Evolutionary conservation across 768 basidiomycete genomes (phyloP).

Genomic region (Russula sp.): DNA sequence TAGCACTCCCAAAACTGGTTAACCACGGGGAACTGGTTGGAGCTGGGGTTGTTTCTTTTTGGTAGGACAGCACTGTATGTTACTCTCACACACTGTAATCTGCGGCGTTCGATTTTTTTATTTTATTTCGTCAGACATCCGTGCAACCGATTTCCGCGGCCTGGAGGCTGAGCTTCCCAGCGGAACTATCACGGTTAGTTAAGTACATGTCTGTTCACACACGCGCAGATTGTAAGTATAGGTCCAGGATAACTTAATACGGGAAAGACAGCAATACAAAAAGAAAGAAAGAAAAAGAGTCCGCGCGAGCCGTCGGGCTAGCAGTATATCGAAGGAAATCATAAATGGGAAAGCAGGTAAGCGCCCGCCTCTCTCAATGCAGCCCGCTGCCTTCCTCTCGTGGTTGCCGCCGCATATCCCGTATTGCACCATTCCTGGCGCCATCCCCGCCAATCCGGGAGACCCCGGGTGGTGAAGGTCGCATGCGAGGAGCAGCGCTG

Average conservation of each 20-base stretch:
- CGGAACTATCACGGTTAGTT: slow-evolving; percentile 10
- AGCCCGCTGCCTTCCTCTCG: slow-evolving; percentile 8
- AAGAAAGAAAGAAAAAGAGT: neutral
- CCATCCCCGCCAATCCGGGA: slow-evolving; percentile 11
- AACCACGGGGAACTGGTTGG: slow-evolving; percentile 3
- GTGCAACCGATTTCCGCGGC: slow-evolving; percentile 6
- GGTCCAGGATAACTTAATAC: slow-evolving; percentile 8
- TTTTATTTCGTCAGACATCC: neutral
- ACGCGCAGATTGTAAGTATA: slow-evolving; percentile 14
- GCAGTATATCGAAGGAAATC: slow-evolving; percentile 12
- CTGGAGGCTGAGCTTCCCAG: neutral
- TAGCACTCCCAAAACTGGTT: slow-evolving; percentile 10
- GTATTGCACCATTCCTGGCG: slow-evolving; percentile 4
- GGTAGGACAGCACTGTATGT: too few relatives aligned
- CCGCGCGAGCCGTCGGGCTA: slow-evolving; percentile 5
- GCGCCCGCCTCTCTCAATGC: slow-evolving; percentile 5
- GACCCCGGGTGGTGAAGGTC: neutral
- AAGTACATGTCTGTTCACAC: slow-evolving; percentile 16
- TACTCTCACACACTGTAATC: neutral
- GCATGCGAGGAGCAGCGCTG: slow-evolving; percentile 1
- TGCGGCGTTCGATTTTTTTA: slow-evolving; percentile 6
- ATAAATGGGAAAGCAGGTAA: neutral
- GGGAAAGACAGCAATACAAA: neutral
- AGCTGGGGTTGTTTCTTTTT: too few relatives aligned
- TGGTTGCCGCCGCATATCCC: slow-evolving; percentile 7